Evolutionary conservation across 208 protist genomes (phyloP).

Genomic region (Acanthamoeba royreba): DNA sequence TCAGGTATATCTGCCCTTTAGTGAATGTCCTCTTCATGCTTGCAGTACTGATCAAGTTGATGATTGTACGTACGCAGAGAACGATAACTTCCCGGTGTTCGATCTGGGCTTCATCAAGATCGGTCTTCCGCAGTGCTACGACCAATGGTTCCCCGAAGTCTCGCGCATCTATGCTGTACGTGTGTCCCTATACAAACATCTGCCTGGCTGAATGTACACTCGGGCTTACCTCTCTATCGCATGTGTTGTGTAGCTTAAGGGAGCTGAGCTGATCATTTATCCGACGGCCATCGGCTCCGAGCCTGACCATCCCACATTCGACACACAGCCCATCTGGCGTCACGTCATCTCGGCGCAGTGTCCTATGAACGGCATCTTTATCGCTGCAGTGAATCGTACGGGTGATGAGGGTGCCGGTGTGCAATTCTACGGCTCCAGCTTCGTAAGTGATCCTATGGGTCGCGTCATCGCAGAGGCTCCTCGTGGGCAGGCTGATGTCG

Average conservation of each 20-base stretch:
- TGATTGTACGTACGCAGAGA: too few species aligned
- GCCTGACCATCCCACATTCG: background rate
- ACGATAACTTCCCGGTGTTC: constrained; percentile 43
- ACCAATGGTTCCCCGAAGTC: constrained; percentile 56
- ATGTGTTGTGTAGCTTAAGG: too few species aligned
- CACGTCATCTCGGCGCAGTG: constrained; percentile 3
- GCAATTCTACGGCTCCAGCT: constrained; percentile 33
- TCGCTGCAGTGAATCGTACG: background rate
- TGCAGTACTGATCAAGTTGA: too few species aligned
- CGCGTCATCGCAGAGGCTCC: constrained; percentile 5
- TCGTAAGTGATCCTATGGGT: constrained; percentile 27
- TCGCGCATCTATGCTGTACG: constrained; percentile 46
- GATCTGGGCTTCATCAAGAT: constrained; percentile 49
- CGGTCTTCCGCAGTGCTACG: constrained; percentile 40
- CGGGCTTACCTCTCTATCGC: too few species aligned
- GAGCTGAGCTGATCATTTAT: constrained; percentile 49
- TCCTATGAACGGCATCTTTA: background rate
- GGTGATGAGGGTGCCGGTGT: background rate
- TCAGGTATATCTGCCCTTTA: too few species aligned
- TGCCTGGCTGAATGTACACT: too few species aligned
- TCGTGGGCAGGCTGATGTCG: background rate
- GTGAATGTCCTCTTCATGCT: too few species aligned
- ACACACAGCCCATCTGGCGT: constrained; percentile 25
- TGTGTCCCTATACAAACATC: too few species aligned
- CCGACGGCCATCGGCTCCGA: constrained; percentile 47